Evolutionary conservation across 1,284 basidiomycete species (phyloP).

Genomic region (Athelia psychrophila): DNA sequence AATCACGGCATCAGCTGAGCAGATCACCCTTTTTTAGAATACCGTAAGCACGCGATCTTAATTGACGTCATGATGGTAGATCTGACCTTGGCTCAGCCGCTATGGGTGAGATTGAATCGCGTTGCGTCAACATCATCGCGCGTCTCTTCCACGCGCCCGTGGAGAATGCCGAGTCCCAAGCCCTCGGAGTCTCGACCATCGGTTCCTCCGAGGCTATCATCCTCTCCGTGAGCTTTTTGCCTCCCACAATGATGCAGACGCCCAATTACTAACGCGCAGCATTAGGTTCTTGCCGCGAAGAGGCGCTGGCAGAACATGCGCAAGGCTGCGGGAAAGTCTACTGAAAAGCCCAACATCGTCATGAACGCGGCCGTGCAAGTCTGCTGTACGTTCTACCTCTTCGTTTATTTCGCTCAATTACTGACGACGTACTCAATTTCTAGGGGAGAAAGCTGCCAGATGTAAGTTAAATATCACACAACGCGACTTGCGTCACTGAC

Average conservation of each 20-base stretch:
- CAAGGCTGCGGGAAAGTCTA: conserved; percentile 62
- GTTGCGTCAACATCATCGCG: not conserved
- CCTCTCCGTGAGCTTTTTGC: conserved; percentile 46
- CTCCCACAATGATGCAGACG: no score
- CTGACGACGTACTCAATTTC: not conserved
- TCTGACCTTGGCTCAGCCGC: not conserved
- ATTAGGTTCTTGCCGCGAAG: conserved; percentile 62
- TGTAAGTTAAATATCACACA: conserved; percentile 6
- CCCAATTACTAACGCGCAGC: no score
- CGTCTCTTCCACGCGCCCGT: not conserved
- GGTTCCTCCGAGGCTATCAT: conserved; percentile 76
- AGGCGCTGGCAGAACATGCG: conserved; percentile 69
- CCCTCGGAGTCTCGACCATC: conserved; percentile 69
- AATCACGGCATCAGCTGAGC: not conserved
- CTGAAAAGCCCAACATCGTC: conserved; percentile 57
- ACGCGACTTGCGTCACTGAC: not conserved
- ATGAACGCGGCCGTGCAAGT: conserved; percentile 70
- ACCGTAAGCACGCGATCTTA: not conserved
- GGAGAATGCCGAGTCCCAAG: conserved; percentile 33
- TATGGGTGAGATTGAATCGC: not conserved
- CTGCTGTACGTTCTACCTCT: conserved; percentile 34
- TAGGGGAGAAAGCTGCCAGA: conserved; percentile 24
- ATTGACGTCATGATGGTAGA: not conserved
- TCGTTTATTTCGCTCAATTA: not conserved
- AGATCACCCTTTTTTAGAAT: not conserved